These are phyloP conservation scores for Cladosporium oxysporum DNA, from an alignment of 2,329 filamentous ascomycete species.

Conservation along the genomic window DNA sequence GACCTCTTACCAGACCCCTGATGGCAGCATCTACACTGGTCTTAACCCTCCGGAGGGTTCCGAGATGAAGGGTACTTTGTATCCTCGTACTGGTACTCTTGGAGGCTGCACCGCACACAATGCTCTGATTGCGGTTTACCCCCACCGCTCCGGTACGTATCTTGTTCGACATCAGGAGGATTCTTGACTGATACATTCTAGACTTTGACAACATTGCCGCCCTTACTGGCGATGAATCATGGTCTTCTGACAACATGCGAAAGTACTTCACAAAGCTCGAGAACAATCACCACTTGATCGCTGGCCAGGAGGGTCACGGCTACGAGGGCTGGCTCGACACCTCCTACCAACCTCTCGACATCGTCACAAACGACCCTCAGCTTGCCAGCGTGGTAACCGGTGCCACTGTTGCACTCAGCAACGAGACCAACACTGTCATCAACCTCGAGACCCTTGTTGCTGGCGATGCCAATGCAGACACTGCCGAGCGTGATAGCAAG, in stretches of 20 bases:
- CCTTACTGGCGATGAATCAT: slow-evolving; percentile 62
- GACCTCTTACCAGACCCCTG: slow-evolving; percentile 56
- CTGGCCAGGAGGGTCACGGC: slow-evolving; percentile 53
- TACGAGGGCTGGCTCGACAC: slow-evolving; percentile 60
- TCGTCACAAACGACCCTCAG: slow-evolving; percentile 56
- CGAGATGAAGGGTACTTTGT: slow-evolving; percentile 55
- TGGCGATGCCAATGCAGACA: slow-evolving; percentile 47
- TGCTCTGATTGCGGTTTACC: slow-evolving; percentile 60
- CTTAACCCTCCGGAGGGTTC: slow-evolving; percentile 56
- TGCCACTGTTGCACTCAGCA: slow-evolving; percentile 55
- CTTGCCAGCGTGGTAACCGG: slow-evolving; percentile 55
- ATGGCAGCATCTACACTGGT: slow-evolving; percentile 56
- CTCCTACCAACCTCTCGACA: slow-evolving; percentile 51
- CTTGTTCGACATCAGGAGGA: neutral
- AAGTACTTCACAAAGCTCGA: slow-evolving; percentile 58
- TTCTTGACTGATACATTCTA: neutral
- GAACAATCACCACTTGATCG: slow-evolving; percentile 53
- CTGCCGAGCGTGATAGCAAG: slow-evolving; percentile 46
- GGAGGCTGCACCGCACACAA: slow-evolving; percentile 65
- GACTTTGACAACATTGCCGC: slow-evolving; percentile 61
- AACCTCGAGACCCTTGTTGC: slow-evolving; percentile 33
- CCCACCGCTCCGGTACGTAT: slow-evolving; percentile 47
- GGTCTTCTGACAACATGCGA: slow-evolving; percentile 60
- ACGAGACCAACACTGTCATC: slow-evolving; percentile 35
- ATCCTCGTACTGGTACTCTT: slow-evolving; percentile 59